Evolutionary conservation across 1,139 yeast species (phyloP).

Genomic region (Diutina pseudorugosa): DNA sequence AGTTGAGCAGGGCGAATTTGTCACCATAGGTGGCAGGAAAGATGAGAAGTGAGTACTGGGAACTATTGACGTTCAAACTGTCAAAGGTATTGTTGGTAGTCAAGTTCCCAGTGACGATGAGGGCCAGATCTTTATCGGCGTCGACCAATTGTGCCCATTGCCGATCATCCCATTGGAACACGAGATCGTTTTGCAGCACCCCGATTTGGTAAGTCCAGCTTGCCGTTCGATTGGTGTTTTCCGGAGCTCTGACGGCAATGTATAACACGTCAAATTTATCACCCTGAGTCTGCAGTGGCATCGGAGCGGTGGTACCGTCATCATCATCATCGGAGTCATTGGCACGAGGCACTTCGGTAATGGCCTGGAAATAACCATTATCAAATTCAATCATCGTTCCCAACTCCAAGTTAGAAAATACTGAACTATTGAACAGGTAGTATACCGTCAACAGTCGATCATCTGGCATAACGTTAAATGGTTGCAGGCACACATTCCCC

Average conservation of each 20-base stretch:
- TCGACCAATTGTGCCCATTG: slow-evolving; percentile 56
- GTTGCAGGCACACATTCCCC: slow-evolving; percentile 46
- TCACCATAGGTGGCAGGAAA: slow-evolving; percentile 29
- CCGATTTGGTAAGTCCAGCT: slow-evolving; percentile 58
- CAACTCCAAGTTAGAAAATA: slow-evolving; percentile 19
- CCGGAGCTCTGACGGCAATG: slow-evolving; percentile 37
- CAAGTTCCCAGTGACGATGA: slow-evolving; percentile 55
- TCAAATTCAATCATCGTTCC: slow-evolving; percentile 22
- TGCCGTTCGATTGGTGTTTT: slow-evolving; percentile 23
- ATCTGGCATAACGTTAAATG: slow-evolving; percentile 16
- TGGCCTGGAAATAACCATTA: slow-evolving; percentile 44
- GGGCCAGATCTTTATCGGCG: slow-evolving; percentile 59
- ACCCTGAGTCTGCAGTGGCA: slow-evolving; percentile 7
- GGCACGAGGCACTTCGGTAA: slow-evolving; percentile 27
- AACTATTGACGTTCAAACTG: slow-evolving; percentile 17
- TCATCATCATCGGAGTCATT: slow-evolving; percentile 8
- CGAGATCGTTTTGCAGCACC: slow-evolving; percentile 51
- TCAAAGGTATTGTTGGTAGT: slow-evolving; percentile 9
- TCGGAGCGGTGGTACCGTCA: slow-evolving; percentile 31
- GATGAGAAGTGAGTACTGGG: slow-evolving; percentile 32
- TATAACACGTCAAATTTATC: slow-evolving; percentile 21
- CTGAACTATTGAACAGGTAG: slow-evolving; percentile 35
- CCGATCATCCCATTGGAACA: slow-evolving; percentile 58
- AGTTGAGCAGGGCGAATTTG: slow-evolving; percentile 30
- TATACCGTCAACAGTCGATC: slow-evolving; percentile 31